Evolutionary conservation across 257 asterid genomes (phyloP).

Genomic region (Lithospermum erythrorhizon): DNA sequence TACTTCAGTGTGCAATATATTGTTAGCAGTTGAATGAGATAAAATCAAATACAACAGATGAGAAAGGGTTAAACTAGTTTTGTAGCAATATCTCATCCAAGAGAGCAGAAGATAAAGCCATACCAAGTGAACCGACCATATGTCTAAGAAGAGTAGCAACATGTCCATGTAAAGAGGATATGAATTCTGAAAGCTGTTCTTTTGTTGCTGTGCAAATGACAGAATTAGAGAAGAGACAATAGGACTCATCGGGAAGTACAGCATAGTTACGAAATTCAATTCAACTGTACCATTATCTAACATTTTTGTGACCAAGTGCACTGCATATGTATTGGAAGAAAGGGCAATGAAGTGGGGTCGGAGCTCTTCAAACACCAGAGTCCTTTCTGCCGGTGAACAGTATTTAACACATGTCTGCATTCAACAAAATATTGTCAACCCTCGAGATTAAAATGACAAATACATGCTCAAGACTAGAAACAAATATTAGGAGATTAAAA

Average conservation of each 20-base stretch:
- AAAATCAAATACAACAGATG: background rate
- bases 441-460: constrained; percentile 3
- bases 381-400: constrained; percentile 77
- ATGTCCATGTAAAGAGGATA: constrained; percentile 73
- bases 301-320: constrained; percentile 73
- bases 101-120: constrained; percentile 9
- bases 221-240: background rate
- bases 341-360: constrained; percentile 62
- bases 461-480: background rate
- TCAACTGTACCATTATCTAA: constrained; percentile 59
- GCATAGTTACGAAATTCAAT: background rate
- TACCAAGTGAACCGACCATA: constrained; percentile 95
- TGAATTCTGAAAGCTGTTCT: constrained; percentile 62
- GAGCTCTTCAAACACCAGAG: constrained; percentile 58
- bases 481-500: background rate
- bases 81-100: constrained; percentile 2
- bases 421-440: constrained; percentile 10
- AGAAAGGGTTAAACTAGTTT: background rate
- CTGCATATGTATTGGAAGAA: constrained; percentile 68
- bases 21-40: background rate
- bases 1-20: too few species aligned
- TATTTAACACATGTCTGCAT: constrained; percentile 73
- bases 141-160: constrained; percentile 77
- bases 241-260: background rate
- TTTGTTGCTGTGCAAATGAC: constrained; percentile 50